Evolutionary conservation across 2,329 filamentous ascomycete species (phyloP).

Genomic region (Dactylellina haptotyla): DNA sequence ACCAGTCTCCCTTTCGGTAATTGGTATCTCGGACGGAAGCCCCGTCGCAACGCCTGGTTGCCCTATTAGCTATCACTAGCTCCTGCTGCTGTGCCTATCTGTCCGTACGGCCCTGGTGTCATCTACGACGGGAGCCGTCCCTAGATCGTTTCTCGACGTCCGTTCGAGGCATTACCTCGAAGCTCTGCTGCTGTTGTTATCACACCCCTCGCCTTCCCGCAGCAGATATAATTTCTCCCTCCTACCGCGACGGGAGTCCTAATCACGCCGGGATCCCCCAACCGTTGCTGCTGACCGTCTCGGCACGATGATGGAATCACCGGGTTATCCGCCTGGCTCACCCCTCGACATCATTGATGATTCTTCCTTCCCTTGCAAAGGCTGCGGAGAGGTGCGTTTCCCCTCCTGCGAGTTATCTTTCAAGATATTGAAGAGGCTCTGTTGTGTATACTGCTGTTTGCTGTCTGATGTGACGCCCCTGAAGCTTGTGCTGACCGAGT

Average conservation of each 20-base stretch:
- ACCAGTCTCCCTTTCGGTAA: conserved; percentile 47
- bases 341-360: conserved; percentile 74
- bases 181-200: neutral
- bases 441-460: too few relatives aligned
- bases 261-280: neutral
- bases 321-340: conserved; percentile 56
- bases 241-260: neutral
- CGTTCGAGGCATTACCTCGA: neutral
- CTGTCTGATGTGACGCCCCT: too few relatives aligned
- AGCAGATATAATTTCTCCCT: conserved; percentile 2
- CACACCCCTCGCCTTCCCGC: neutral
- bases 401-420: neutral
- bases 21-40: conserved; percentile 13
- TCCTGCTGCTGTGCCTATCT: conserved; percentile 5
- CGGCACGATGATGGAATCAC: conserved; percentile 56
- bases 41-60: conserved; percentile 42
- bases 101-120: neutral
- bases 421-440: neutral
- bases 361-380: conserved; percentile 84
- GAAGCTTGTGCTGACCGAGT: conserved; percentile 52
- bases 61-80: too few relatives aligned
- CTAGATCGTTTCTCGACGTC: neutral
- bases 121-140: neutral
- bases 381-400: conserved; percentile 79
- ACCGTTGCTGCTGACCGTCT: neutral